Conservation (phyloP, 495 filamentous ascomycete genomes). For the Cercophora newfieldiana region DNA sequence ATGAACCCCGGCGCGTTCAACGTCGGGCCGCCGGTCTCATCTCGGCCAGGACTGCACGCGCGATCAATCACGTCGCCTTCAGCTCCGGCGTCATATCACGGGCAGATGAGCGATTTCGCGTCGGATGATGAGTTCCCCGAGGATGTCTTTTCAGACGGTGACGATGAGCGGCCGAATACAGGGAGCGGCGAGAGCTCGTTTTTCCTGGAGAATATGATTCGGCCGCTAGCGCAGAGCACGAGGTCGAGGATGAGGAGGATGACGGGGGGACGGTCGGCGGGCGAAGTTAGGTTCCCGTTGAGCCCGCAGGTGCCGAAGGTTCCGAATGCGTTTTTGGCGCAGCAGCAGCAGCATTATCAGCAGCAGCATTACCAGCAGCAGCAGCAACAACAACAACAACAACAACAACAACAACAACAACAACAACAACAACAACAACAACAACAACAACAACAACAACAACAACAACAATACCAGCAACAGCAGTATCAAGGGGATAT, state of each 20-base stretch:
- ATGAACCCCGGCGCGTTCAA: constrained; percentile 66
- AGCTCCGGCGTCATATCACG: constrained; percentile 56
- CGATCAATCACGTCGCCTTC: constrained; percentile 73
- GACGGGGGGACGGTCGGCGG: constrained; percentile 61
- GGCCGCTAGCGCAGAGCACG: constrained; percentile 52
- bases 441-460: too few species aligned
- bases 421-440: background rate
- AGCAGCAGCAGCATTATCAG: constrained; percentile 15
- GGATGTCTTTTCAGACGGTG: constrained; percentile 55
- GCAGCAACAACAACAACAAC: background rate
- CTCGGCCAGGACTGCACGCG: constrained; percentile 61
- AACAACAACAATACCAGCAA: too few species aligned
- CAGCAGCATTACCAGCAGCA: background rate
- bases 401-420: background rate
- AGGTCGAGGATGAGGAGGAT: constrained; percentile 65
- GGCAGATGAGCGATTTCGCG: constrained; percentile 57
- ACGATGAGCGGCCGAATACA: constrained; percentile 46
- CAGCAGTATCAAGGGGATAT: background rate
- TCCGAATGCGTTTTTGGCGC: constrained; percentile 25
- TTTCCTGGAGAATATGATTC: constrained; percentile 68
- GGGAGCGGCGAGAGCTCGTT: constrained; percentile 45
- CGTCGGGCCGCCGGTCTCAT: constrained; percentile 21
- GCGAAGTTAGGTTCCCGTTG: constrained; percentile 53
- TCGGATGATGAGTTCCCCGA: constrained; percentile 51
- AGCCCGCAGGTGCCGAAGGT: constrained; percentile 28